phyloP scores from a whole-genome alignment of 2,329 filamentous ascomycete species.

The Clarireedia sp. region DNA sequence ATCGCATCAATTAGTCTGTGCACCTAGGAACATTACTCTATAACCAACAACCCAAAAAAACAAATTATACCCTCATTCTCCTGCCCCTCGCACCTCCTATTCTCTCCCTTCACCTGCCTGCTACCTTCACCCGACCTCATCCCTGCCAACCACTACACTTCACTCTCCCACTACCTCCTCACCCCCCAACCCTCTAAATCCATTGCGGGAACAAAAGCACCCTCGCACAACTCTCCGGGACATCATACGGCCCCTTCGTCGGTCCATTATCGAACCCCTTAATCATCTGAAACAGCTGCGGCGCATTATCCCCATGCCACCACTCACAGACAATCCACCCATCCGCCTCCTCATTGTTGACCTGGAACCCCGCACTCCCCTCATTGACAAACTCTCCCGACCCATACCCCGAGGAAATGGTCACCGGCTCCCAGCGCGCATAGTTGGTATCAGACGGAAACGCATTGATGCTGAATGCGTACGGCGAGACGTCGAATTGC shows the following conservation, averaged over 20 bases:
- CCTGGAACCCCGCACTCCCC: slow-evolving; percentile 11
- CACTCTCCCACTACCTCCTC: background rate
- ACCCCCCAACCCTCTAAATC: slow-evolving; percentile 5
- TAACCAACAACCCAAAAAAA: too few species aligned
- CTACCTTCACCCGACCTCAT: too few species aligned
- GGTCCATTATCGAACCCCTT: slow-evolving; percentile 14
- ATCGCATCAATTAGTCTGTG: too few species aligned
- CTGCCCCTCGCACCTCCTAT: too few species aligned
- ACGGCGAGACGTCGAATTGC: slow-evolving; percentile 18
- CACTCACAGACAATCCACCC: slow-evolving; percentile 25
- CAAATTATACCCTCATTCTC: too few species aligned
- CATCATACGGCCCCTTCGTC: slow-evolving; percentile 1
- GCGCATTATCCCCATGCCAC: slow-evolving; percentile 20
- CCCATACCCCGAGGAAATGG: slow-evolving; percentile 14
- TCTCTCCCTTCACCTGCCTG: too few species aligned
- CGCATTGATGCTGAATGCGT: slow-evolving; percentile 15
- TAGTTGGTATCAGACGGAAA: slow-evolving; percentile 21
- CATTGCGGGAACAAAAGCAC: slow-evolving; percentile 13
- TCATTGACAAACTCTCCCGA: slow-evolving; percentile 10
- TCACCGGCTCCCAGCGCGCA: slow-evolving; percentile 16
- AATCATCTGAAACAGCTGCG: slow-evolving; percentile 22
- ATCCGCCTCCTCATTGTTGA: slow-evolving; percentile 14
- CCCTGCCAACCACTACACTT: background rate
- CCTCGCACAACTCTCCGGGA: slow-evolving; percentile 16
- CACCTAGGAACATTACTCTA: too few species aligned